These are phyloP conservation scores for Rubia occidens DNA, from an alignment of 305 asterid species.

Conservation along the genomic window DNA sequence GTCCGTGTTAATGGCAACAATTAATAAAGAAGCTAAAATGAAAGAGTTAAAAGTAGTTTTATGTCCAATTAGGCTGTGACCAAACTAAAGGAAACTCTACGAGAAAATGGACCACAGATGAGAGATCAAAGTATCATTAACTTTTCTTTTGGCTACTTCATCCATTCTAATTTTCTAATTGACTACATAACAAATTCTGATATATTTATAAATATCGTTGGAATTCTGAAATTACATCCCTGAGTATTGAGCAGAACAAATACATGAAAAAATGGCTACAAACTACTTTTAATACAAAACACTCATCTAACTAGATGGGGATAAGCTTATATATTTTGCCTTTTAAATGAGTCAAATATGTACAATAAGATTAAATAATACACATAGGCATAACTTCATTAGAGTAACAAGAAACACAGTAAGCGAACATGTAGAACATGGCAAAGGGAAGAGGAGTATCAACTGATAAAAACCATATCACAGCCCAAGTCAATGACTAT, in stretches of 20 bases:
- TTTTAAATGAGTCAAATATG: neutral
- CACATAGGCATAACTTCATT: neutral
- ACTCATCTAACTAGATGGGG: too few relatives aligned
- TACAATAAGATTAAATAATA: neutral
- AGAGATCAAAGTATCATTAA: slow-evolving; percentile 27
- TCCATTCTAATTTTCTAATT: neutral
- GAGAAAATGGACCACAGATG: slow-evolving; percentile 16
- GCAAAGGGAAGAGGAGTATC: neutral
- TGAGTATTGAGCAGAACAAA: too few relatives aligned
- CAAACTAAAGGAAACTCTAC: slow-evolving; percentile 15
- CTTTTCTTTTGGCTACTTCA: slow-evolving; percentile 13
- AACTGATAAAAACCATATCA: neutral
- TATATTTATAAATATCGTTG: too few relatives aligned
- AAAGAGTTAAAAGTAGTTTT: too few relatives aligned
- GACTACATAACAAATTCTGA: neutral
- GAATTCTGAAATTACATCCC: too few relatives aligned
- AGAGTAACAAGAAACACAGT: slow-evolving; percentile 2
- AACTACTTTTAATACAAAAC: too few relatives aligned
- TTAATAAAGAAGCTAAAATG: too few relatives aligned
- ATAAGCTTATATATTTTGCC: too few relatives aligned
- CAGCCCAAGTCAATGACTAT: neutral
- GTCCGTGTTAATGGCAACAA: too few relatives aligned
- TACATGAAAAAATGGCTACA: too few relatives aligned
- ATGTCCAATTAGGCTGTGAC: slow-evolving; percentile 30
- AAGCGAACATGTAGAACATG: neutral